Evolutionary conservation across 1,284 basidiomycete species (phyloP).

Genomic region (Cronartium ribicola): DNA sequence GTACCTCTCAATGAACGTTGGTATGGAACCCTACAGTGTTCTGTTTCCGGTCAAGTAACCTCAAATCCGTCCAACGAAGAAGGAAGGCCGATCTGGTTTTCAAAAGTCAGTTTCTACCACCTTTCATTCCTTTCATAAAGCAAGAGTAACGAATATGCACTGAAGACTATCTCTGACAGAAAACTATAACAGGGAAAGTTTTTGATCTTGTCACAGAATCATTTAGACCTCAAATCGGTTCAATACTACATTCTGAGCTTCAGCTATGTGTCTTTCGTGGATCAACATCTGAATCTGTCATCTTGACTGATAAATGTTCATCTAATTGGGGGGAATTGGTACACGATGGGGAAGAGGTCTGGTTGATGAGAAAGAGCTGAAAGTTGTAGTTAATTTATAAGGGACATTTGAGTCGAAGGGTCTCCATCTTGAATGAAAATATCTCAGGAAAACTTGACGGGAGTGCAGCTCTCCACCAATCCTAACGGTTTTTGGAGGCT

Average conservation of each 20-base stretch:
- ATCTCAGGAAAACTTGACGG: too few relatives aligned
- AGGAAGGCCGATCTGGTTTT: constrained; percentile 22
- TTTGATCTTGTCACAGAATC: constrained; percentile 18
- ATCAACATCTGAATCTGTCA: background rate
- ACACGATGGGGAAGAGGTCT: constrained; percentile 37
- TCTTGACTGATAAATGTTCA: constrained; percentile 27
- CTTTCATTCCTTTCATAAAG: background rate
- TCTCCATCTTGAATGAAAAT: too few relatives aligned
- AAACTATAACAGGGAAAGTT: constrained; percentile 31
- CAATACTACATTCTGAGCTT: constrained; percentile 22
- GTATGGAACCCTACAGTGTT: constrained; percentile 32
- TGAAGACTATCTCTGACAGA: background rate
- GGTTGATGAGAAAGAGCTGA: constrained; percentile 12
- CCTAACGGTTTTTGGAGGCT: too few relatives aligned
- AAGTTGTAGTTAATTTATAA: too few relatives aligned
- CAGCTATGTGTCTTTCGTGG: constrained; percentile 15
- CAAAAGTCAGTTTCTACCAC: constrained; percentile 10
- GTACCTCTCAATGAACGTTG: constrained; percentile 28
- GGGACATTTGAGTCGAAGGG: too few relatives aligned
- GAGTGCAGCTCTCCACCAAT: too few relatives aligned
- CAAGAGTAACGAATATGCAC: background rate
- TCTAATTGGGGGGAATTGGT: constrained; percentile 30
- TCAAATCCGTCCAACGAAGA: background rate
- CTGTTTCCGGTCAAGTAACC: background rate
- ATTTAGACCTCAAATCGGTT: constrained; percentile 22